phyloP scores from a whole-genome alignment of 306 rosid genomes.

The Quercus robur region DNA sequence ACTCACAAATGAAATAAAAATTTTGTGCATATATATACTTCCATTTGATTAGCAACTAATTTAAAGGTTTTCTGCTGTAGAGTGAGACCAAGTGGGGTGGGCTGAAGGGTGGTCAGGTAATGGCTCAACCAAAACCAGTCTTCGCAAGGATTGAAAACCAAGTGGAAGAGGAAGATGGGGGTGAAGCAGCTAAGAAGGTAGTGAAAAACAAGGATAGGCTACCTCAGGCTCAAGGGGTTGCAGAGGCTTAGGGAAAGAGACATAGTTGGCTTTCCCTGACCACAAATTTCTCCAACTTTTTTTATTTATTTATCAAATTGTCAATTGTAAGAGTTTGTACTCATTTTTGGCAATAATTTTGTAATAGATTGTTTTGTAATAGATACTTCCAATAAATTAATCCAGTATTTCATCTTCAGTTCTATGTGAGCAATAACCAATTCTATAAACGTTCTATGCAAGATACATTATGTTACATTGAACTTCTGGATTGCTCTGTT shows the following conservation, averaged over 20 bases:
- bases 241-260: constrained; percentile 45
- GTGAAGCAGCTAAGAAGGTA: constrained; percentile 34
- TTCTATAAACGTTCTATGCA: too few species aligned
- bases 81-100: constrained; percentile 89
- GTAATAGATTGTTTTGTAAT: background rate
- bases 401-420: background rate
- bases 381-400: background rate
- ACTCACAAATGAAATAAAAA: background rate
- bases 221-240: constrained; percentile 49
- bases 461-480: too few species aligned
- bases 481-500: too few species aligned
- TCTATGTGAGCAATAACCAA: background rate
- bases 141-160: constrained; percentile 78
- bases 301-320: background rate
- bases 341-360: background rate
- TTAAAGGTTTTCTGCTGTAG: constrained; percentile 39
- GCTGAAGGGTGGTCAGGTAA: constrained; percentile 73
- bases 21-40: constrained; percentile 2
- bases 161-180: constrained; percentile 39
- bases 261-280: background rate
- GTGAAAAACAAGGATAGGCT: constrained; percentile 46
- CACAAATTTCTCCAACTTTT: background rate
- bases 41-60: constrained; percentile 26
- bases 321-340: background rate
- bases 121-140: constrained; percentile 79